Percentiles rank a stretch among this genome's conserved stretches.
Evolutionary conservation across 306 rosid species (phyloP).

Genomic region (Begonia fuchsioides): DNA sequence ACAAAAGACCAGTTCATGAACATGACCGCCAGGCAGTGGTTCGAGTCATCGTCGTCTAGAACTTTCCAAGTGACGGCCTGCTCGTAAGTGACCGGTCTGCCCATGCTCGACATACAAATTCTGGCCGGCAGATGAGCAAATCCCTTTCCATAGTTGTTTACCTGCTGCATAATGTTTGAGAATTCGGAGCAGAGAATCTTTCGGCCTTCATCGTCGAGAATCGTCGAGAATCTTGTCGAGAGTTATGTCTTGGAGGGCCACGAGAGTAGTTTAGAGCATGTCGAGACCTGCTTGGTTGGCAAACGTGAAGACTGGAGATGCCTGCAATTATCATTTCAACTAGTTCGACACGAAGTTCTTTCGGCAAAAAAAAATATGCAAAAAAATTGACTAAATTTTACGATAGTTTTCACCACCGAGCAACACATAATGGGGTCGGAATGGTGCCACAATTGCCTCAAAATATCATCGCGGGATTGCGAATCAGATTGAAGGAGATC

Average conservation of each 20-base stretch:
- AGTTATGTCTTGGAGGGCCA: conserved; percentile 90
- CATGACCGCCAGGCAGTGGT: conserved; percentile 91
- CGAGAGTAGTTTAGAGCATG: conserved; percentile 94
- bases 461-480: conserved; percentile 49
- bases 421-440: conserved; percentile 92
- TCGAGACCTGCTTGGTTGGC: conserved; percentile 95
- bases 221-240: conserved; percentile 92
- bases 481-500: conserved; percentile 50
- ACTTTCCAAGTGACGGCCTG: conserved; percentile 94
- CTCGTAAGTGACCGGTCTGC: conserved; percentile 73
- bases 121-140: conserved; percentile 71
- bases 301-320: conserved; percentile 84
- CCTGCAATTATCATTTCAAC: conserved; percentile 27
- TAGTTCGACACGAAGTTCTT: too few species aligned
- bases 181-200: conserved; percentile 81
- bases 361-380: too few species aligned
- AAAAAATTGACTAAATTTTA: conserved; percentile 9
- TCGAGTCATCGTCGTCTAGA: conserved; percentile 69
- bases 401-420: conserved; percentile 70
- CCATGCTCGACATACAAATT: conserved; percentile 81
- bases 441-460: conserved; percentile 92
- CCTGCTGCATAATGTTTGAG: conserved; percentile 97
- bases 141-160: conserved; percentile 26
- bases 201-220: conserved; percentile 70
- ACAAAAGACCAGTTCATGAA: conserved; percentile 92